Evolutionary conservation across 1,139 yeast genomes (phyloP).

Genomic region (Suhomyces coccinellae): DNA sequence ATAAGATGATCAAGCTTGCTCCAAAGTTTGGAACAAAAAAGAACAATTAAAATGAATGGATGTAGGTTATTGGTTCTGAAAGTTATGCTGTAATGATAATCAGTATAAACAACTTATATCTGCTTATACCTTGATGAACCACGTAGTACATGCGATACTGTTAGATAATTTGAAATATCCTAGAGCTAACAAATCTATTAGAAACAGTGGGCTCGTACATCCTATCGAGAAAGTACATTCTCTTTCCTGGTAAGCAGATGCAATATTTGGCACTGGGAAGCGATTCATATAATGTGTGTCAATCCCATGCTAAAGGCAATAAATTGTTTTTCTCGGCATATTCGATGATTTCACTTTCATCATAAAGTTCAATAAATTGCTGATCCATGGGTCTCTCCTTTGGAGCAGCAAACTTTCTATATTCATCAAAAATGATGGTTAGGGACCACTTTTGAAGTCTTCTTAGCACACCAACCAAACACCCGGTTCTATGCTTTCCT

Average conservation of each 20-base stretch:
- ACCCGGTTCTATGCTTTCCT: constrained; percentile 96
- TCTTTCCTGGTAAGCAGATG: too few relatives aligned
- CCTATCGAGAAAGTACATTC: too few relatives aligned
- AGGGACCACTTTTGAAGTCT: constrained; percentile 89
- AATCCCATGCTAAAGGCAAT: constrained; percentile 69
- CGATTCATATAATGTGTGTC: background rate
- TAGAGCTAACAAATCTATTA: too few relatives aligned
- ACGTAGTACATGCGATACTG: too few relatives aligned
- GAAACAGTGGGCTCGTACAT: too few relatives aligned
- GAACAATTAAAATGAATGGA: background rate
- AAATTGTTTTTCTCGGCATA: constrained; percentile 55
- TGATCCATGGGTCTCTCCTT: constrained; percentile 94
- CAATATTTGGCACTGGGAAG: too few relatives aligned
- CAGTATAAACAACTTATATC: too few relatives aligned
- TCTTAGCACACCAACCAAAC: constrained; percentile 88
- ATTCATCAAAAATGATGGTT: constrained; percentile 92
- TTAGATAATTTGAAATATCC: too few relatives aligned
- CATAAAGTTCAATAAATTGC: constrained; percentile 88
- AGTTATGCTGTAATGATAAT: too few relatives aligned
- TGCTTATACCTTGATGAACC: too few relatives aligned
- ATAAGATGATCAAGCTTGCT: too few relatives aligned
- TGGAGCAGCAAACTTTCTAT: constrained; percentile 90
- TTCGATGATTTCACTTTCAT: constrained; percentile 57
- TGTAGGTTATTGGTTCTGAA: background rate
- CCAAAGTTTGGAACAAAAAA: too few relatives aligned